Base-by-base conservation (phyloP, 352 stramenopile species). In the Phytopythium chamaehyphon region DNA sequence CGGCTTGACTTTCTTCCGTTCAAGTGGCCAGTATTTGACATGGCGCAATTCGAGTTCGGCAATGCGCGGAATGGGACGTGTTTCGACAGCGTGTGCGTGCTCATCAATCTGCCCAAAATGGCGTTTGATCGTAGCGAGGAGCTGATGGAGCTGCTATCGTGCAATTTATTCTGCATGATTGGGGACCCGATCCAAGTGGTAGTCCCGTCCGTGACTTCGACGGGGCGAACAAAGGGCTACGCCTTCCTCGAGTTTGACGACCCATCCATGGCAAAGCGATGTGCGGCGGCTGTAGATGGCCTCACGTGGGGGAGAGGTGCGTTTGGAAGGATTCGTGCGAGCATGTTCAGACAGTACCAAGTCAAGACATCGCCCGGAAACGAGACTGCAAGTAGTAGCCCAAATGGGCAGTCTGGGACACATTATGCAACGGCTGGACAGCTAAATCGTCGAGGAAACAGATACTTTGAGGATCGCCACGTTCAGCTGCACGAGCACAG, bases 11-110 rank as follows among this genome's bases (percentile, higher is more conserved):
- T 76, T 44, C 60, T 80, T 19, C 64, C 71, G n/a, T 84, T 90
- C 54, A 89, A 92, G 45, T 94, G 84, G 84, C 84, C 84, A 22
- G 82, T 94, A 8, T 93, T 94, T 51, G 84, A 94, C 48, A 94
- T 94, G 84, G 84, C 84, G 0, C 84, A 93, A 57, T 94, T 93
- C 22, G 84, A 94, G 54, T 93, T 94, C 49, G 82, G 80, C 24
- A 94, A 85, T 42, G 79, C 84, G 3, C 84, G 84, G 5, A 15
- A 58, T 6, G 80, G 76, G 6, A 94, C 84, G 33, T 90, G 84
- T 52, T 94, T 93, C 50, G 75, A 89, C 21, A 88, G 74, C 53
- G 80, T 94, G 1, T 90, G 83, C 37, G 84, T 94, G 38, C 54
- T 94, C n/a, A 85, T 83, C 26, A 89, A 93, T 23, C 40, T 94